phyloP scores from a whole-genome alignment of 306 rosid genomes.

The Vigna unguiculata region DNA sequence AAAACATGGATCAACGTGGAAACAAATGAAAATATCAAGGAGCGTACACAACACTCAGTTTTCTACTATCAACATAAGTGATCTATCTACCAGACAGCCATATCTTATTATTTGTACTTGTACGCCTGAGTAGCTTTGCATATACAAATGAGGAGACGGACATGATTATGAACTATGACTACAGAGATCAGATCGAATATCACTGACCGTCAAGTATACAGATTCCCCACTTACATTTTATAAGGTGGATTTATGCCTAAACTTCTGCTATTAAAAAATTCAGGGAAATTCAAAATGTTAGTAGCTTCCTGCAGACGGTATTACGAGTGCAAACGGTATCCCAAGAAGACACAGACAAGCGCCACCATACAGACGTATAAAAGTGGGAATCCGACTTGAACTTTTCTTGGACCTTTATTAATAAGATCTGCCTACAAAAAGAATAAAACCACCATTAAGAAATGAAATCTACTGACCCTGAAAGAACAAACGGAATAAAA shows the following conservation, averaged over 20 bases:
- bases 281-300: constrained; percentile 40
- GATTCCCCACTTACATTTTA: constrained; percentile 32
- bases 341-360: constrained; percentile 65
- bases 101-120: constrained; percentile 38
- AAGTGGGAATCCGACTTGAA: constrained; percentile 81
- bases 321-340: constrained; percentile 70
- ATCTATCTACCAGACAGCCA: constrained; percentile 32
- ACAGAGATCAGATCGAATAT: constrained; percentile 37
- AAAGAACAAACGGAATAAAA: not conserved
- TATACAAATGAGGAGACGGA: constrained; percentile 36
- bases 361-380: constrained; percentile 87
- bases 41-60: constrained; percentile 33
- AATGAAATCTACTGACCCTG: constrained; percentile 23
- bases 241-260: constrained; percentile 43
- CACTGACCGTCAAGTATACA: constrained; percentile 36
- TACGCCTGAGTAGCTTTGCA: constrained; percentile 48
- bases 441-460: constrained; percentile 14
- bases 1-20: not conserved
- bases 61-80: constrained; percentile 22
- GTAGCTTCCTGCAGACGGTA: constrained; percentile 38
- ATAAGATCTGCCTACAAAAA: constrained; percentile 69
- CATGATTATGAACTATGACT: constrained; percentile 25
- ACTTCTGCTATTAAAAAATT: constrained; percentile 44
- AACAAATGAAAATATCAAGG: constrained; percentile 16
- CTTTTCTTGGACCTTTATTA: constrained; percentile 53